Conservation (phyloP, 148 eudicot genomes). For the Heliosperma pusillum region DNA sequence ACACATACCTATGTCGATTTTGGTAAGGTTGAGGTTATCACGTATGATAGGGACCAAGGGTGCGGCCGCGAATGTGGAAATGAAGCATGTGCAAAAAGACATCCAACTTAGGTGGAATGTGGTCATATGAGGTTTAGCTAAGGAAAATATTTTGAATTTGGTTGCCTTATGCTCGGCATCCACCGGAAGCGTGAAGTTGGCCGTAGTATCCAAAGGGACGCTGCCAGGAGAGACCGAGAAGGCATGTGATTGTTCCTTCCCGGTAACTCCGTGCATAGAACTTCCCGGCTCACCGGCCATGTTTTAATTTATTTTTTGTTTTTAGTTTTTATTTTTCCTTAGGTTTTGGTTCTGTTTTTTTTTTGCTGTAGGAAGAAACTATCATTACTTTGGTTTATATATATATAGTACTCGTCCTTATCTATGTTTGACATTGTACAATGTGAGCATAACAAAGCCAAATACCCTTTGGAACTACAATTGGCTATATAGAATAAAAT, state of each 20-base stretch:
- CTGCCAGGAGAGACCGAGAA: not conserved
- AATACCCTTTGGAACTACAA: not conserved
- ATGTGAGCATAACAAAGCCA: not conserved
- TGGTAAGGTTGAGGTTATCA: slow-evolving; percentile 35
- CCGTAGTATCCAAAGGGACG: slow-evolving; percentile 10
- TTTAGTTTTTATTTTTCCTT: too few relatives aligned
- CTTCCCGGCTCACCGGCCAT: slow-evolving; percentile 21
- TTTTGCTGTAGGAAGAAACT: not conserved
- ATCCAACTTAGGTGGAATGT: slow-evolving; percentile 39
- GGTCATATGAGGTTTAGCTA: slow-evolving; percentile 40
- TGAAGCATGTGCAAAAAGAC: slow-evolving; percentile 31
- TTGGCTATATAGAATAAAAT: not conserved
- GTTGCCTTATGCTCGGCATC: slow-evolving; percentile 32
- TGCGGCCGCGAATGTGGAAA: slow-evolving; percentile 42
- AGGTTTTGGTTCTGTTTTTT: not conserved
- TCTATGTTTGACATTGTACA: not conserved
- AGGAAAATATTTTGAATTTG: not conserved
- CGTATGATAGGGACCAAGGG: slow-evolving; percentile 48
- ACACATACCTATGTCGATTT: slow-evolving; percentile 27
- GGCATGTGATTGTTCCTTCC: slow-evolving; percentile 12
- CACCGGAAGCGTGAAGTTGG: slow-evolving; percentile 29
- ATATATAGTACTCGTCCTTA: not conserved
- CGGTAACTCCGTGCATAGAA: slow-evolving; percentile 23
- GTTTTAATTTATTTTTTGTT: not conserved
- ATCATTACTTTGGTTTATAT: not conserved